Base-by-base conservation (phyloP, 805 yeast genomes). In the Candida quercuum region DNA sequence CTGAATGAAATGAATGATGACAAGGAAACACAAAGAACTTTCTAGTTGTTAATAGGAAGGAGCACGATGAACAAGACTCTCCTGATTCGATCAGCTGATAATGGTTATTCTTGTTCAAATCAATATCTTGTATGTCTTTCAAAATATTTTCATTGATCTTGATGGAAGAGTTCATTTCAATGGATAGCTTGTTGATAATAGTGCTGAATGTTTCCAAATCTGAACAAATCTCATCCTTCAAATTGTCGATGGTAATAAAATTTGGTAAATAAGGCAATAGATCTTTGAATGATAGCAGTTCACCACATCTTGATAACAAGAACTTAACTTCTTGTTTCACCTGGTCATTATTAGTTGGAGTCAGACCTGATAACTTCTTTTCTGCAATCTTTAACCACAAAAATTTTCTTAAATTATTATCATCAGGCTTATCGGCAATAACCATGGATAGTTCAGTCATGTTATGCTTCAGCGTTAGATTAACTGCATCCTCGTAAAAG, bases 11-110 rank as follows among this genome's bases (percentile, higher is more conserved):
- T 5, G 86, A 76, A 57, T 93, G 99, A 39, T 75, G 82, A 56
- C 99, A 93, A 0, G 96, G 96, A 54, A 86, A 93, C 5, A 80
- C 76, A 37, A 81, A 71, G 48, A 88, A 88, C 53, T 78, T 83
- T 40, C 87, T 73, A 4, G 80, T 74, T 3, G 86, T 71, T 32
- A 91, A 64, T 8, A 93, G 71, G 47, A 72, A 72, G n/a, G 67
- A 62, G 59, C 98, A 91, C 4, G 77, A 47, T 30, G 72, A 64
- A 62, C 99, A 93, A 1, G 91, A 74, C 45, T 81, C 93, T 2
- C 93, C 94, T 0, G 96, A 88, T 49, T 84, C 83, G 15, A 91
- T 71, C 0, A 81, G 68, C 27, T 79, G 79, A 45, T 26, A 26
- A 14, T 26, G 76, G 80, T 6, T 80, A 69, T 31, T 75, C 67